Conservation (phyloP, 306 rosid species). For the Macrotyloma uniflorum region DNA sequence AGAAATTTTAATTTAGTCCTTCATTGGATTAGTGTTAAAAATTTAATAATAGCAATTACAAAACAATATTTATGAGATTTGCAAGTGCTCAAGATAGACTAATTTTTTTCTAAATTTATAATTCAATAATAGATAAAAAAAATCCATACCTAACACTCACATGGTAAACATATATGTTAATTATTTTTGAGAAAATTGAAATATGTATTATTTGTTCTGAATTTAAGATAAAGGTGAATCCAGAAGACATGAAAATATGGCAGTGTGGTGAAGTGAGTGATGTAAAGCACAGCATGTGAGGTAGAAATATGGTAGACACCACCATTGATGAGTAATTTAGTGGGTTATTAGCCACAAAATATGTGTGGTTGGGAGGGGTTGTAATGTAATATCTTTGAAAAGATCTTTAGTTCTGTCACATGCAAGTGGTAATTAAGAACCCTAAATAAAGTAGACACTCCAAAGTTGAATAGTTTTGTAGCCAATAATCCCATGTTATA, state of each 20-base stretch:
- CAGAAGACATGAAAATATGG: background rate
- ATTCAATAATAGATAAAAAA: too few species aligned
- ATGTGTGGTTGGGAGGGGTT: conserved; percentile 34
- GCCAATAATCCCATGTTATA: conserved; percentile 45
- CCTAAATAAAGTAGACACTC: conserved; percentile 16
- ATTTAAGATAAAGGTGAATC: background rate
- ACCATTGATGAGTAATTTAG: conserved; percentile 31
- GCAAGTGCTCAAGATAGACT: too few species aligned
- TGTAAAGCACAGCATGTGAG: conserved; percentile 15
- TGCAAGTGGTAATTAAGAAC: conserved; percentile 41
- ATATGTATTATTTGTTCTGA: too few species aligned
- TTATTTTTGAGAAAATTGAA: too few species aligned
- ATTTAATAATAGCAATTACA: too few species aligned
- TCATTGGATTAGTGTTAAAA: too few species aligned
- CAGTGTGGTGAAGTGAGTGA: background rate
- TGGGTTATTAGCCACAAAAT: conserved; percentile 46
- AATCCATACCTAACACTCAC: background rate
- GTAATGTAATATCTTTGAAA: background rate
- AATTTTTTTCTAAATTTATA: too few species aligned
- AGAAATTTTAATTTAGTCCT: too few species aligned
- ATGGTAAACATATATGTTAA: background rate
- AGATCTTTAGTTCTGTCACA: conserved; percentile 45
- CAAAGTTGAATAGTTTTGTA: conserved; percentile 23
- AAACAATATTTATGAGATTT: too few species aligned
- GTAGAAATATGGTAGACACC: background rate